Evolutionary conservation across 2,329 filamentous ascomycete genomes (phyloP), one percentile per base, ranked within the genome.

Genomic region (Colletotrichum sp.): DNA sequence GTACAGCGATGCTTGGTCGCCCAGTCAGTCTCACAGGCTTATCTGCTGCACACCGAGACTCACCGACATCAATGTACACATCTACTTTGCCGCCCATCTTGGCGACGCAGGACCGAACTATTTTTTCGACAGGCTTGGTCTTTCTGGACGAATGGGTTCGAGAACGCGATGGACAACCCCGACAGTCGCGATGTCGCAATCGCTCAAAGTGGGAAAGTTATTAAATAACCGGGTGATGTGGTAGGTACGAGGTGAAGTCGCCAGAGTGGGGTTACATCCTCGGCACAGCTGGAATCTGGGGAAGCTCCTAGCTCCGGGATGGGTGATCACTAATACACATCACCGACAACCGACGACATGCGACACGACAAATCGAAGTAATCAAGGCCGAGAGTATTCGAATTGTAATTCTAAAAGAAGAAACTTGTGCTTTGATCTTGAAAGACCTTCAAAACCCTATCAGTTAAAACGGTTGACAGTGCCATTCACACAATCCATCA

Each of bases 61-160:
- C 84, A 94, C 93, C 90, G 80, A 93, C 89, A 83, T 95, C 93
- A 71, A 94, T 77, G 80, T 94, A 94, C 66, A 88, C 90, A 77
- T 93, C 92, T 78, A 95, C 94, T 72, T 89, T 89, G 70, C 89
- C 88, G 24, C 86, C 87, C 92, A 94, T 93, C 52, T 60, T 83
- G 80, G 71, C 66, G n/a, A 43, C 21, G 26, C 15, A 21, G n/a
- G 43, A 52, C 43, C 3, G n/a, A 24, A 24, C 43, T 52, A 13
- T 24, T 52, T 21, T 48, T 21, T 21, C 43, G n/a, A 21, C 43
- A 52, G 43, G n/a, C 12, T 21, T 52, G 6, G 12, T 52, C n/a
- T 52, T 52, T 52, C n/a, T 52, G 24, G 5, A 9, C 21, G 55
- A 24, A 24, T 10, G 28, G 10, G 6, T 34, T 32, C 32, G 9